Conservation (phyloP, 2,329 filamentous ascomycete species). For the Knoxdaviesia capensis region DNA sequence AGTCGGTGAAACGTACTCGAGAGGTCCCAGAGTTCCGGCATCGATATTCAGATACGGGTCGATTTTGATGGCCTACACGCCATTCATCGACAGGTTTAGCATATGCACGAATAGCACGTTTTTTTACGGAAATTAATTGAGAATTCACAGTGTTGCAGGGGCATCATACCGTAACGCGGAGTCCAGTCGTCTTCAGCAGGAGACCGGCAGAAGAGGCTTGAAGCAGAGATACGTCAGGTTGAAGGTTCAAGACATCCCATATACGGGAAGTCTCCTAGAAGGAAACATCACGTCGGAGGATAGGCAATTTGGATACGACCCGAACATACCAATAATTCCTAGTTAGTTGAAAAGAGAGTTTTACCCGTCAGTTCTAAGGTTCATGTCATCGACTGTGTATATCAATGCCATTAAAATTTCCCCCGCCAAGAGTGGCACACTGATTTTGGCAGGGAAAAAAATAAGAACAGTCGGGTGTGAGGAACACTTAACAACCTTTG, state of each 20-base stretch:
- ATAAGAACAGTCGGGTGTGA: too few relatives aligned
- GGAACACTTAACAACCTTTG: too few relatives aligned
- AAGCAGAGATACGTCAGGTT: conserved; percentile 3
- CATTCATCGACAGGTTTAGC: conserved; percentile 8
- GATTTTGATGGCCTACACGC: conserved; percentile 19
- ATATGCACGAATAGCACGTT: conserved; percentile 59
- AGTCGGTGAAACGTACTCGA: conserved; percentile 11
- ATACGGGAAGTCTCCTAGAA: too few relatives aligned
- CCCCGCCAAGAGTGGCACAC: too few relatives aligned
- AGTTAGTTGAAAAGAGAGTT: too few relatives aligned
- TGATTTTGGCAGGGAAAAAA: too few relatives aligned
- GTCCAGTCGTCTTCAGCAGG: conserved; percentile 46
- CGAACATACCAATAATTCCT: too few relatives aligned
- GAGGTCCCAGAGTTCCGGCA: conserved; percentile 15
- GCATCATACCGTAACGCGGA: conserved; percentile 43
- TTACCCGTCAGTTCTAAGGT: too few relatives aligned
- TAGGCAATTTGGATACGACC: too few relatives aligned
- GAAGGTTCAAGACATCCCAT: background rate
- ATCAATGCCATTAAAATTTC: too few relatives aligned
- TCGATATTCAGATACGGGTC: conserved; percentile 26
- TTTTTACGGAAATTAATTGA: conserved; percentile 40
- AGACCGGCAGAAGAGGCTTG: conserved; percentile 50
- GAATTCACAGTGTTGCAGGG: conserved; percentile 1
- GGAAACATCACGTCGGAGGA: too few relatives aligned
- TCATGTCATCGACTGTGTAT: too few relatives aligned